Evolutionary conservation across 495 filamentous ascomycete genomes (phyloP), one percentile per base, ranked within the genome.

Genomic region (Aspergillus diversus): DNA sequence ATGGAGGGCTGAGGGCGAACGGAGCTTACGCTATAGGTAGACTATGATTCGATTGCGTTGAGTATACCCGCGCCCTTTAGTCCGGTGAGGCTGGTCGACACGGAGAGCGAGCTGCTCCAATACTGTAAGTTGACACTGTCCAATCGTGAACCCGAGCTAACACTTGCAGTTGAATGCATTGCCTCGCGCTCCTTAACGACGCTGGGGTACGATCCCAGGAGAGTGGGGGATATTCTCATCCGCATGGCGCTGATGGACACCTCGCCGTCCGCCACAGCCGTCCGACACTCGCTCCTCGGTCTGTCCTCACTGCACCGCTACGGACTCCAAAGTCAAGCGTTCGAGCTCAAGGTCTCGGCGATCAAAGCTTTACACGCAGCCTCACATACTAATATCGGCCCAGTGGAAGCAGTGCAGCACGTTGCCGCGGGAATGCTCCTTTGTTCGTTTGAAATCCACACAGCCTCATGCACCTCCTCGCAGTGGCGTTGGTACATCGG

Each of bases 391-490:
- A 15, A 11, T 16, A 66, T 66, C 39, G 51, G 59, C 13, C 27
- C 49, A 3, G n/a, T 42, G 6, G 59, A 59, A 46, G 59, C 59
- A 21, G 37, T 60, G 5, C 64, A 66, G 34, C 64, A 62, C 57
- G 39, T 66, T 33, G 64, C 64, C 32, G 59, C 64, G 0, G 64
- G 64, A 2, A 66, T 66, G 64, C 59, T 66, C 8, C 16, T 66
- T 5, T 62, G 59, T 50, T 66, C 64, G 8, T 66, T 66, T 16
- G 64, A 66, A 43, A 66, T 66, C 50, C 55, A 62, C 37, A 60
- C 39, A 32, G 59, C 59, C 17, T 59, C 64, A 5, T 66, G 64
- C 49, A 62, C 59, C 16, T 66, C 64, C 42, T 49, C 34, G 0
- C 59, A 66, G 46, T 66, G 64, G 64, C 35, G 33, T 3, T 59